Conservation (phyloP, 441 rosid species). For the Populus trichocarpa region DNA sequence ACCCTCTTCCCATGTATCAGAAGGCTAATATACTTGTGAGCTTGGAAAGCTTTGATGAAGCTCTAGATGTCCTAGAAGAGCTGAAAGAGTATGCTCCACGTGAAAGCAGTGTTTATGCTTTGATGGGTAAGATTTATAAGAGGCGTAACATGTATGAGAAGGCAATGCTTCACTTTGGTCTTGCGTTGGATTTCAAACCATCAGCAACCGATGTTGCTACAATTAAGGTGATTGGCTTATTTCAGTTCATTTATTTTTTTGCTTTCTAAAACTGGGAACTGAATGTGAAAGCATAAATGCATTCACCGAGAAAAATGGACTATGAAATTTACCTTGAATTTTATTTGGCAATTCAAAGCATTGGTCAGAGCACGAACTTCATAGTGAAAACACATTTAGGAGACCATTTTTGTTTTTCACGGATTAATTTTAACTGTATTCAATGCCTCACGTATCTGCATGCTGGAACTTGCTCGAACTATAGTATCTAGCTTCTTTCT, state of each 20-base stretch:
- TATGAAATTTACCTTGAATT: neutral
- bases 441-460: neutral
- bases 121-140: constrained; percentile 91
- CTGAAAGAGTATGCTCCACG: constrained; percentile 92
- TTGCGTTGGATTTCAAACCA: constrained; percentile 97
- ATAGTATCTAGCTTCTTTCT: neutral
- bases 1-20: constrained; percentile 98
- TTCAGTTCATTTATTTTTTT: neutral
- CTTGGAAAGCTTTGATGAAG: constrained; percentile 77
- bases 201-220: constrained; percentile 86
- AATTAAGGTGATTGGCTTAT: constrained; percentile 60
- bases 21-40: constrained; percentile 91
- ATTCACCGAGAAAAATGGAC: neutral
- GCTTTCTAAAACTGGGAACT: neutral
- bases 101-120: constrained; percentile 91
- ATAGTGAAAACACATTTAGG: neutral
- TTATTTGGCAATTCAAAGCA: neutral
- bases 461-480: neutral
- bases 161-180: constrained; percentile 94
- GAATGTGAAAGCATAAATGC: neutral
- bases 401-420: no score
- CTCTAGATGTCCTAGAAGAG: constrained; percentile 87
- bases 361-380: neutral
- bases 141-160: constrained; percentile 69
- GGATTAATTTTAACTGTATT: neutral